phyloP scores from a whole-genome alignment of 352 stramenopile species.

The Globisporangium echinulatum region DNA sequence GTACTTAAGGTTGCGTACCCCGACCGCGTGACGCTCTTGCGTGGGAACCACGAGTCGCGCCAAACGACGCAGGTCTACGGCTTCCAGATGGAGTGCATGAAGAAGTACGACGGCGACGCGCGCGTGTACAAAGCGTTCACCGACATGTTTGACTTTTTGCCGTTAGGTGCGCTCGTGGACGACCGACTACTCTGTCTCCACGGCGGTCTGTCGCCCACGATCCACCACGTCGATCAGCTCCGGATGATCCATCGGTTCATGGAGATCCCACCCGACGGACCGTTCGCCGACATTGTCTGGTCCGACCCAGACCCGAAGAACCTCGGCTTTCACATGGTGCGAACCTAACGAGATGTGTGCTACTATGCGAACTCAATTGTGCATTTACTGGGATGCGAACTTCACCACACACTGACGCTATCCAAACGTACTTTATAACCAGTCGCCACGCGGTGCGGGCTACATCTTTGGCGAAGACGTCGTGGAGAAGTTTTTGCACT shows the following conservation, averaged over 20 bases:
- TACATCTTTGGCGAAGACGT: constrained; percentile 88
- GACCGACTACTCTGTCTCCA: constrained; percentile 61
- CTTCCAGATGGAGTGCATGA: constrained; percentile 82
- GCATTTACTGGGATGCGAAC: no score
- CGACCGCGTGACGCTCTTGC: constrained; percentile 88
- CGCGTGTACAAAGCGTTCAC: constrained; percentile 76
- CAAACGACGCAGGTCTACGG: constrained; percentile 78
- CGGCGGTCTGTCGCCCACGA: constrained; percentile 54
- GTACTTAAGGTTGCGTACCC: constrained; percentile 88
- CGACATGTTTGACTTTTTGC: constrained; percentile 75
- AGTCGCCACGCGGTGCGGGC: constrained; percentile 71
- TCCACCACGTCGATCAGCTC: constrained; percentile 91
- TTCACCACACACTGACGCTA: no score
- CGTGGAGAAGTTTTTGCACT: constrained; percentile 75
- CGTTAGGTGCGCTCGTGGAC: constrained; percentile 76
- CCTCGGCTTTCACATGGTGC: constrained; percentile 79
- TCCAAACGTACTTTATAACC: neutral
- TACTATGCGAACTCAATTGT: no score
- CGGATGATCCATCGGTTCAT: constrained; percentile 79
- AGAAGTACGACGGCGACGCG: constrained; percentile 75
- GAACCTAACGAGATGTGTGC: no score
- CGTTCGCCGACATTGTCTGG: constrained; percentile 82
- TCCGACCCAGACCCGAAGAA: constrained; percentile 77
- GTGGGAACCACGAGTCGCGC: constrained; percentile 94
- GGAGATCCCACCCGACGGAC: constrained; percentile 71